Evolutionary conservation across 2,329 filamentous ascomycete species (phyloP).

Genomic region (Pleoardoris graminearum): DNA sequence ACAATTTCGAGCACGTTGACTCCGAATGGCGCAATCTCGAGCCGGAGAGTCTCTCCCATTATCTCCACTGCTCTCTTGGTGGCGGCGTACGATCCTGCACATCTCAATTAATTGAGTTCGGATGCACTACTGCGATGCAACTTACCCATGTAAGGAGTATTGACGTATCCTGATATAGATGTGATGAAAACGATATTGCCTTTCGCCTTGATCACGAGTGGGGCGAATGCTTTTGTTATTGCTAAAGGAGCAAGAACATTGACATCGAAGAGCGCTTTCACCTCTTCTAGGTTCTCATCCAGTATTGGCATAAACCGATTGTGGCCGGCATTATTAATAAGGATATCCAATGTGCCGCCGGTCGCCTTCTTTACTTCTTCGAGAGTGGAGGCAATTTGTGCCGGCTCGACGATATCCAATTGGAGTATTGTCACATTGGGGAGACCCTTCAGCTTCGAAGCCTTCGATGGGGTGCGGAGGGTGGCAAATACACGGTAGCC

Average conservation of each 20-base stretch:
- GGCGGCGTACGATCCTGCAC: too few relatives aligned
- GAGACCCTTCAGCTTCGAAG: constrained; percentile 5
- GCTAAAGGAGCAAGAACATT: constrained; percentile 48
- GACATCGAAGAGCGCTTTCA: constrained; percentile 24
- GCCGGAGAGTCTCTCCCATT: too few relatives aligned
- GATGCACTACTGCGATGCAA: too few relatives aligned
- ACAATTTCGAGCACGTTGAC: too few relatives aligned
- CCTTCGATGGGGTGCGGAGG: constrained; percentile 4
- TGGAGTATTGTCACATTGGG: constrained; percentile 25
- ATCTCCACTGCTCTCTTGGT: too few relatives aligned
- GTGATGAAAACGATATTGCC: constrained; percentile 13
- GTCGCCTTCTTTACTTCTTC: constrained; percentile 7
- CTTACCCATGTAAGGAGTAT: too few relatives aligned
- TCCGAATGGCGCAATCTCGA: too few relatives aligned
- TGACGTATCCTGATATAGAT: not conserved
- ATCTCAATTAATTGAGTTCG: too few relatives aligned
- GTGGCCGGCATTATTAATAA: constrained; percentile 51
- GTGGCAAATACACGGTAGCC: constrained; percentile 25
- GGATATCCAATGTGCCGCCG: constrained; percentile 20
- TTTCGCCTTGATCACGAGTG: constrained; percentile 17
- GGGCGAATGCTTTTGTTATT: constrained; percentile 45
- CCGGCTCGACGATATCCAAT: constrained; percentile 15
- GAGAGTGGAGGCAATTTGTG: constrained; percentile 10
- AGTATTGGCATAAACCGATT: constrained; percentile 43
- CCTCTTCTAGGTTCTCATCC: constrained; percentile 18